Conservation (phyloP, 1,139 yeast genomes). For the Hanseniaspora gamundiae region DNA sequence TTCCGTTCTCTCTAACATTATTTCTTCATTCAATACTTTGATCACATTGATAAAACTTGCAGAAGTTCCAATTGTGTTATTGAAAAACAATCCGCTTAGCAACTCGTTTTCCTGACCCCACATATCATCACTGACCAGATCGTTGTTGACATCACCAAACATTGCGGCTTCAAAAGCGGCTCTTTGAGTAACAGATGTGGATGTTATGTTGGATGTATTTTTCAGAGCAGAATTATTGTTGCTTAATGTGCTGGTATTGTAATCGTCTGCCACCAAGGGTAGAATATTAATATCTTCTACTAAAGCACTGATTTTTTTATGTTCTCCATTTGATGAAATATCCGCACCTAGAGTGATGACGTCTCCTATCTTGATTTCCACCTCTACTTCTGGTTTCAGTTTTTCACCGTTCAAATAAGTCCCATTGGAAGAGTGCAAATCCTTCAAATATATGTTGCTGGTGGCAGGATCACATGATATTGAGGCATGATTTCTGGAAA, state of each 20-base stretch:
- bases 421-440: constrained; percentile 86
- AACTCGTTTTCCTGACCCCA: constrained; percentile 44
- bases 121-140: constrained; percentile 45
- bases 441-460: constrained; percentile 68
- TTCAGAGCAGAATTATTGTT: constrained; percentile 12
- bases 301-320: constrained; percentile 71
- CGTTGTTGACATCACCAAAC: constrained; percentile 63
- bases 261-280: constrained; percentile 19
- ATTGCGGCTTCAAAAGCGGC: constrained; percentile 58
- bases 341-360: constrained; percentile 83
- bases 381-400: constrained; percentile 41
- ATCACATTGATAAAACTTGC: constrained; percentile 39
- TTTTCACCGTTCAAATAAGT: constrained; percentile 76
- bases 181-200: constrained; percentile 20
- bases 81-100: constrained; percentile 51
- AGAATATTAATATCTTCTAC: constrained; percentile 64
- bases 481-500: constrained; percentile 90
- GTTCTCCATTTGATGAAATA: constrained; percentile 68
- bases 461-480: constrained; percentile 58
- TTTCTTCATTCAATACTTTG: constrained; percentile 33
- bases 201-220: constrained; percentile 7
- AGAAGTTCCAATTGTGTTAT: constrained; percentile 46
- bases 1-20: constrained; percentile 35
- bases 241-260: constrained; percentile 8
- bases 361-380: constrained; percentile 62